Evolutionary conservation across 352 stramenopile genomes (phyloP), one percentile per base, ranked within the genome.

Genomic region (Peronosclerospora sorghi): DNA sequence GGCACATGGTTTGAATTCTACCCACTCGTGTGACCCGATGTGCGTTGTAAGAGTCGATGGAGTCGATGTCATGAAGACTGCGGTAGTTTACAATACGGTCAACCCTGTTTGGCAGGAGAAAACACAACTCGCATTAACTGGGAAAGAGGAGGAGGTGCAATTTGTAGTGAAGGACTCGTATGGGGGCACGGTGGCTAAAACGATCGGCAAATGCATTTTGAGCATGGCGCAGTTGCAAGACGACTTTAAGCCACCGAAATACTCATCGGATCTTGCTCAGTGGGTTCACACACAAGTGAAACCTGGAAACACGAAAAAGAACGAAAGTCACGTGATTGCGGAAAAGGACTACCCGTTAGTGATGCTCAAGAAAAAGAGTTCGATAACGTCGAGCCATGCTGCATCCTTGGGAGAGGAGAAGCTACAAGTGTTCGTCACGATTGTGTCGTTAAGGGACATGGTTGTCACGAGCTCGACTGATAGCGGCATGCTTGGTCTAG

Each of bases 81-180:
- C 68, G 5, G 65, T 87, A n/a, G 54, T 93, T 19, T 93, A 90
- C 63, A 87, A 87, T 48, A 90, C 80, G 3, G 53, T 83, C 7
- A 93, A 93, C 42, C 80, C 80, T 0, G 52, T 81, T 20, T 93
- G 80, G 80, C 57, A 86, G 27, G 77, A 87, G 49, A 86, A 84
- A 47, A 71, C 54, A 1, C 63, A 88, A 34, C 14, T 85, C 2
- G 72, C 54, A 8, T 32, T 84, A 19, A 72, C 66, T 1, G 69
- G 73, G 5, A 54, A 56, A 0, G 76, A 84, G 41, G 53, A 70
- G 9, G 71, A 80, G 24, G 49, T 92, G 20, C 68, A 83, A 48
- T 72, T 92, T 32, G 74, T 87, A 8, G 80, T 92, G 23, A 87
- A 87, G 49, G 77, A 92, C 43, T 88, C 79, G 24, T 93, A 86